phyloP scores from a whole-genome alignment of 805 yeast species.

The Blastobotrys chiropterorum region DNA sequence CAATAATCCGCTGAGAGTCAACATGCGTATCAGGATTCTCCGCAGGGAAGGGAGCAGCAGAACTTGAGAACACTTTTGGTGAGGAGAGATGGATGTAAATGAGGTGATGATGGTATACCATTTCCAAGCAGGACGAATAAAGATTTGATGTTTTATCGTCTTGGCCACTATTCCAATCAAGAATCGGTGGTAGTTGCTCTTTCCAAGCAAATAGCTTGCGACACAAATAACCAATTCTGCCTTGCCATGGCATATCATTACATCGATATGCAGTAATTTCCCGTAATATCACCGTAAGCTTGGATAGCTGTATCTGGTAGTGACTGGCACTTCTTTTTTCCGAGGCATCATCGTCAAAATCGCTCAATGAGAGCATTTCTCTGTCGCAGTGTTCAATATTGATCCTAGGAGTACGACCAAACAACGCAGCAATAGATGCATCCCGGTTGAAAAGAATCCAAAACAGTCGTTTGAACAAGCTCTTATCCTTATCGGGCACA shows the following conservation, averaged over 20 bases:
- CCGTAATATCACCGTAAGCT: neutral
- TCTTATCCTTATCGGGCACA: conserved; percentile 37
- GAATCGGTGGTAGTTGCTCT: neutral
- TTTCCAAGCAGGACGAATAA: neutral
- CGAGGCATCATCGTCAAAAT: conserved; percentile 49
- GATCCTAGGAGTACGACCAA: conserved; percentile 65
- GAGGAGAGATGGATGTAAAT: neutral
- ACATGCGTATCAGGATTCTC: neutral
- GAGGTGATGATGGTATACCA: neutral
- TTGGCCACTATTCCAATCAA: neutral
- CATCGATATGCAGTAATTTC: neutral
- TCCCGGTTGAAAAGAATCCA: conserved; percentile 74
- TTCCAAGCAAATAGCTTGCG: neutral
- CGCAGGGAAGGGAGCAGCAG: neutral
- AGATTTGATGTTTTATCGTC: neutral
- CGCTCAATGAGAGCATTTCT: conserved; percentile 62
- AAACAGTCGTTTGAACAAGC: conserved; percentile 63
- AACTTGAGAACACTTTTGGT: neutral
- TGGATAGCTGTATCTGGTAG: neutral
- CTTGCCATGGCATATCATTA: neutral
- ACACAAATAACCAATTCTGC: neutral
- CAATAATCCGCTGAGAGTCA: neutral
- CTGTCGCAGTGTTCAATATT: conserved; percentile 70
- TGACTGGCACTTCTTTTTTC: conserved; percentile 19
- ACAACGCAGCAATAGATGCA: conserved; percentile 60